Evolutionary conservation across 139 green algal species (phyloP), one percentile per base, ranked within the genome.

Genomic region (Tetraselmis striata): DNA sequence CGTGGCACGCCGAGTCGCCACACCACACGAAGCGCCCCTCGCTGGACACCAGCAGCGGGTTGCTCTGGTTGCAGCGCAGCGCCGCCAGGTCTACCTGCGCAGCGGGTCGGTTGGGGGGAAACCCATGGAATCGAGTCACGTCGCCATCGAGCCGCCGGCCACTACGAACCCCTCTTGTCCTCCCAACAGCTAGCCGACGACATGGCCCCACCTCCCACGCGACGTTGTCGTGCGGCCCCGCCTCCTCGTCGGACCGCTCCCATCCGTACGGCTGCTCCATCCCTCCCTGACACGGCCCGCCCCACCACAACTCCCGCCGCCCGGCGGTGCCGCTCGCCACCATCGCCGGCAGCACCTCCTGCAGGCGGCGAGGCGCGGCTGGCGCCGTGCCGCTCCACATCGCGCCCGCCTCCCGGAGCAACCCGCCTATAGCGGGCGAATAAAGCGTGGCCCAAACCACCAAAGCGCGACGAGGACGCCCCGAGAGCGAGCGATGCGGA

Each of bases 51-150:
- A 77, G 28, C 77, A 58, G 22, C 25, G 30, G 30, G 30, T 59
- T 82, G 30, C 31, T 5, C 79, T 82, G 79, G 58, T 82, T 82
- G 79, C 74, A 82, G 23, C 58, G 31, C 0, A 30, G 76, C 31
- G 29, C 79, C 31, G 26, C 18, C 45, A 82, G 74, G 26, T 82
- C 31, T 11, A 82, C 28, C 28, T 31, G 25, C 79, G 45, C 18
- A 25, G 45, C 45, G 45, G 45, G 45, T 67, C 45, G 45, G 45
- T 67, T 67, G 18, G 45, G 11, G 45, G 11, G 45, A 67, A 67
- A 25, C 11, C 18, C 11, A 67, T 67, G 45, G 5, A 67, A n/a
- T n/a, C n/a, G n/a, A n/a, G n/a, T n/a, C n/a, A n/a, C n/a, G n/a
- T n/a, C n/a, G n/a, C n/a, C n/a, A n/a, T n/a, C n/a, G n/a, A n/a